A percentile compares a stretch with the other conserved stretches of the same genome.
Evolutionary conservation across 495 filamentous ascomycete genomes (phyloP).

Genomic region (Glonium stellatum): DNA sequence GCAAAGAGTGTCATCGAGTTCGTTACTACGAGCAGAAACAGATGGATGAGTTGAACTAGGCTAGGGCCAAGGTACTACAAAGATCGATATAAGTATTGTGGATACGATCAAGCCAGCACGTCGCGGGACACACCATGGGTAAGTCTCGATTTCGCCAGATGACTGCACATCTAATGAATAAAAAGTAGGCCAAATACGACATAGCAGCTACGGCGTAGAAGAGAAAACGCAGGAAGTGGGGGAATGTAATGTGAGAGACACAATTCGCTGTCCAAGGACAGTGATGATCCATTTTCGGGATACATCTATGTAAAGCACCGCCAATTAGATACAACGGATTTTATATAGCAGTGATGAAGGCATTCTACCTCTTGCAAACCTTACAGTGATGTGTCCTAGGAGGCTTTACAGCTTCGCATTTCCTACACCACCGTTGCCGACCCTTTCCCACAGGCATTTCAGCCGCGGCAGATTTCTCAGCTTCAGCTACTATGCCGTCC

Average conservation of each 20-base stretch:
- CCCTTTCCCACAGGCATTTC: constrained; percentile 1
- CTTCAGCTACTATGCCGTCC: background rate
- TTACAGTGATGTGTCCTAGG: constrained; percentile 89
- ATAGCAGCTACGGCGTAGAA: constrained; percentile 68
- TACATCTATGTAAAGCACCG: constrained; percentile 51
- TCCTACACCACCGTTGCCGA: constrained; percentile 69
- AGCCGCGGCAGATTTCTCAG: background rate
- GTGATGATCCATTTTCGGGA: constrained; percentile 98
- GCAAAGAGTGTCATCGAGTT: constrained; percentile 59
- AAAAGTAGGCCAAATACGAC: constrained; percentile 51
- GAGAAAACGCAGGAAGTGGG: constrained; percentile 84
- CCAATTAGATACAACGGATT: background rate
- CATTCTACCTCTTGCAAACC: constrained; percentile 59
- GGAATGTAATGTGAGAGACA: constrained; percentile 82
- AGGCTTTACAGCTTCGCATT: constrained; percentile 76
- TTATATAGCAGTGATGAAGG: background rate
- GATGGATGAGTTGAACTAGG: constrained; percentile 51
- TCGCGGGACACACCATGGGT: constrained; percentile 50
- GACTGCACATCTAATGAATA: constrained; percentile 52
- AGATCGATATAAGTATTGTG: background rate
- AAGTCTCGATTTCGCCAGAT: constrained; percentile 62
- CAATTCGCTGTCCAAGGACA: constrained; percentile 95
- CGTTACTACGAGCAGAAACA: constrained; percentile 57
- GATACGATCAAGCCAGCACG: background rate
- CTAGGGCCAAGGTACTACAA: constrained; percentile 69